Conservation (phyloP, 108 stramenopile genomes). For the Pseudonitzschia multistriata region DNA sequence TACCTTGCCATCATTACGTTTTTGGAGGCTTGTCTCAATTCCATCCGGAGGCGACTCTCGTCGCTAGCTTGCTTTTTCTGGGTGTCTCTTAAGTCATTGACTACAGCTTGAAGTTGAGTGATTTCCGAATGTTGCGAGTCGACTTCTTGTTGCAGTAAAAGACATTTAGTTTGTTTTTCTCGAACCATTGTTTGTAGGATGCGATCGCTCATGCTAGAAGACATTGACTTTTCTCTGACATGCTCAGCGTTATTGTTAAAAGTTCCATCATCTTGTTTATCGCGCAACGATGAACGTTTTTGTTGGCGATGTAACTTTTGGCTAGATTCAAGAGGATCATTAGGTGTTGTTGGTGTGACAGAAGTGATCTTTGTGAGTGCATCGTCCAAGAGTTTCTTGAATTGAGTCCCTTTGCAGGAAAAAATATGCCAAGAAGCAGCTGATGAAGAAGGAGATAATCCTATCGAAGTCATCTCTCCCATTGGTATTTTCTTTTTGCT, state of each 20-base stretch:
- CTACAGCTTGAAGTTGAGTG: not conserved
- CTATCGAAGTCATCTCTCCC: not conserved
- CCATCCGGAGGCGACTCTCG: not conserved
- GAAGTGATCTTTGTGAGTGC: slow-evolving; percentile 3
- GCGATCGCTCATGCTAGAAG: not conserved
- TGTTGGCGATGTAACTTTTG: not conserved
- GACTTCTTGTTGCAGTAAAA: slow-evolving; percentile 11
- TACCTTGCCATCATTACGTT: slow-evolving; percentile 16
- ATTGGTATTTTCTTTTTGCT: not conserved
- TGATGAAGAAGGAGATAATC: not conserved
- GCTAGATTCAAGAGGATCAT: not conserved
- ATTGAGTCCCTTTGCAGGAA: slow-evolving; percentile 4
- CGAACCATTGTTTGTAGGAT: slow-evolving; percentile 1
- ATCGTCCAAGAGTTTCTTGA: slow-evolving; percentile 8
- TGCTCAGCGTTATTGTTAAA: not conserved
- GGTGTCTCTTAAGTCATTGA: slow-evolving; percentile 1
- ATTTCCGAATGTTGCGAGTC: slow-evolving; percentile 10
- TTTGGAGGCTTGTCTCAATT: slow-evolving; percentile 10
- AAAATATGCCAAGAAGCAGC: slow-evolving; percentile 8
- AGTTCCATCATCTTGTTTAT: not conserved
- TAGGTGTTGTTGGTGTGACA: not conserved
- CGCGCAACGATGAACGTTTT: not conserved
- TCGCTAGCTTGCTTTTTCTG: slow-evolving; percentile 6
- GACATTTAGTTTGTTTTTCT: slow-evolving; percentile 12
- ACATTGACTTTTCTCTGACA: not conserved